Conservation (phyloP, 352 stramenopile genomes). For the Globisporangium heterothallicum region DNA sequence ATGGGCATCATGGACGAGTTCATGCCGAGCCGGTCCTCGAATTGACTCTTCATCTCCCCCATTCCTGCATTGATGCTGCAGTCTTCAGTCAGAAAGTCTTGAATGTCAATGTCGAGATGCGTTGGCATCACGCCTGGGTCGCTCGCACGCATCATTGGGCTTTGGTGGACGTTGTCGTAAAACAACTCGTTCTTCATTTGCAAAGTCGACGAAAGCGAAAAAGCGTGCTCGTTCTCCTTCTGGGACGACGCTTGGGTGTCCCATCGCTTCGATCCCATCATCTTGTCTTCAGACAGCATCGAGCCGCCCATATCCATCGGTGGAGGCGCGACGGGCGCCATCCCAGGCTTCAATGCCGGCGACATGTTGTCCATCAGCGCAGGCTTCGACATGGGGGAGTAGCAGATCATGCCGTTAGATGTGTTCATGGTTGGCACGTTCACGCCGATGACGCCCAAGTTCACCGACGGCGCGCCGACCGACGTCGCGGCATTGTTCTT, state of each 20-base stretch:
- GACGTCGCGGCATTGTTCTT: neutral
- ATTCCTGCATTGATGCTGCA: constrained; percentile 55
- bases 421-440: constrained; percentile 23
- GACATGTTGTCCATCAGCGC: constrained; percentile 83
- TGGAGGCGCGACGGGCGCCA: constrained; percentile 33
- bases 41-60: constrained; percentile 29
- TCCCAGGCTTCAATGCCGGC: constrained; percentile 67
- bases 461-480: constrained; percentile 10
- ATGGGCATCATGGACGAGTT: constrained; percentile 18
- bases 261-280: constrained; percentile 23
- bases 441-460: constrained; percentile 16
- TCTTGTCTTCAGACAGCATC: constrained; percentile 20
- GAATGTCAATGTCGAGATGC: constrained; percentile 64
- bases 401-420: constrained; percentile 43
- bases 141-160: constrained; percentile 22
- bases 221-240: constrained; percentile 33
- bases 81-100: constrained; percentile 76
- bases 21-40: constrained; percentile 28
- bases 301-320: constrained; percentile 50
- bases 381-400: constrained; percentile 77
- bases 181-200: constrained; percentile 48
- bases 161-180: constrained; percentile 17
- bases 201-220: constrained; percentile 30
- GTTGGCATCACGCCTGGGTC: constrained; percentile 18
- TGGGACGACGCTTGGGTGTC: constrained; percentile 23